Evolutionary conservation across 139 green algal species (phyloP).

Genomic region (Auxenochlorella pyrenoidosa): DNA sequence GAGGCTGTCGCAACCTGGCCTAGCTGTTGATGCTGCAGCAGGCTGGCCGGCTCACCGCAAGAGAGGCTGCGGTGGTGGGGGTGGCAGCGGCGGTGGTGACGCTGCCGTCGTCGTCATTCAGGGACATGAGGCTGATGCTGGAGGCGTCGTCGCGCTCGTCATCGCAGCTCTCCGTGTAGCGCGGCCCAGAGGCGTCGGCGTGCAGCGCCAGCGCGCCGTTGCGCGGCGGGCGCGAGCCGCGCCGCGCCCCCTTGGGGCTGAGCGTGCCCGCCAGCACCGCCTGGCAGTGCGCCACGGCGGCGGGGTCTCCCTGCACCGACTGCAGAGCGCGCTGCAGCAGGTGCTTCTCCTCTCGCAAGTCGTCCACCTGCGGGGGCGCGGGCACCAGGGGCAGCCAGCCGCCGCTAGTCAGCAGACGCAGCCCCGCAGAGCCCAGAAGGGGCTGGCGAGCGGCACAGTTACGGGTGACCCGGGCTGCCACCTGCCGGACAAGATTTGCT

Average conservation of each 20-base stretch:
- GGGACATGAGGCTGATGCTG: conserved; percentile 14
- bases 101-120: conserved; percentile 4
- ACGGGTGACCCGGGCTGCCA: no score
- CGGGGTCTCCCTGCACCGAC: neutral
- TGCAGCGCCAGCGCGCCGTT: neutral
- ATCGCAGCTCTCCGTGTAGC: neutral
- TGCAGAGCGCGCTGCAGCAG: conserved; percentile 16
- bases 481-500: no score
- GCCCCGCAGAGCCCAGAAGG: no score
- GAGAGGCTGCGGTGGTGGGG: neutral
- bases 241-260: neutral
- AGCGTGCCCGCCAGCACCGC: neutral
- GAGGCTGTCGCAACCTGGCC: no score
- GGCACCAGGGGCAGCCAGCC: neutral
- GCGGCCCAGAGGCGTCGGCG: neutral
- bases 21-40: no score
- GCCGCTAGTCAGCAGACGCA: no score
- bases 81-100: neutral
- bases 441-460: no score
- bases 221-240: no score
- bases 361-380: conserved; percentile 40
- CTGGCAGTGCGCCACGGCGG: neutral
- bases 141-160: neutral
- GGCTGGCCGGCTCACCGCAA: neutral
- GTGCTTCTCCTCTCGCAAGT: conserved; percentile 50